Evolutionary conservation across 2,329 filamentous ascomycete species (phyloP).

Genomic region (Lecanicillium sp.): DNA sequence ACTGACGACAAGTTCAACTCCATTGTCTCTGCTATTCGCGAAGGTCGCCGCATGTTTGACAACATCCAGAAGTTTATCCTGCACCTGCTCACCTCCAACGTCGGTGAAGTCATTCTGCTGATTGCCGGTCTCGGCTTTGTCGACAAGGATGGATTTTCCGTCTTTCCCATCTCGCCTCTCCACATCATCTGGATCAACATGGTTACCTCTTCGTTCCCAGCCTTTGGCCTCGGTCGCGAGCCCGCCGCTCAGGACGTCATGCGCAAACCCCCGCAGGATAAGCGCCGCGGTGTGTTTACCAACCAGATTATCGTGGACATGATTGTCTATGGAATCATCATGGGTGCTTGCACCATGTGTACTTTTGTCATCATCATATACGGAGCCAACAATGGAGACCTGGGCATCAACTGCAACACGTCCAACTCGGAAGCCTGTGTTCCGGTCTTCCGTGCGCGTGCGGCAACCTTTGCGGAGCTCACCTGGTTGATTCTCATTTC

Average conservation of each 20-base stretch:
- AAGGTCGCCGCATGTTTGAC: constrained; percentile 79
- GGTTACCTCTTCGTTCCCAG: constrained; percentile 80
- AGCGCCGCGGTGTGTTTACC: constrained; percentile 65
- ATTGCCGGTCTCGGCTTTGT: constrained; percentile 79
- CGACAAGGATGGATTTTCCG: constrained; percentile 63
- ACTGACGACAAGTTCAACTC: constrained; percentile 86
- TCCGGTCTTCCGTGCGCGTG: constrained; percentile 62
- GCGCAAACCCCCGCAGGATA: constrained; percentile 69
- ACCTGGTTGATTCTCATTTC: constrained; percentile 70
- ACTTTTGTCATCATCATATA: constrained; percentile 62
- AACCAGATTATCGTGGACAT: constrained; percentile 73
- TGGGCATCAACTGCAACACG: constrained; percentile 60
- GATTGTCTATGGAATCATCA: constrained; percentile 71
- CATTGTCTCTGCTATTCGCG: constrained; percentile 75
- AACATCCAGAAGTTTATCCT: constrained; percentile 87
- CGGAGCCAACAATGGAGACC: constrained; percentile 47
- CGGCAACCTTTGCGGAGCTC: constrained; percentile 66
- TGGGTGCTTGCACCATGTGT: constrained; percentile 61
- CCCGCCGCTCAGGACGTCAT: constrained; percentile 70
- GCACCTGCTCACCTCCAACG: constrained; percentile 73
- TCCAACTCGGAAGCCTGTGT: constrained; percentile 48
- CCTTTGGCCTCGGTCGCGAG: constrained; percentile 83
- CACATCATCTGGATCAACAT: constrained; percentile 95
- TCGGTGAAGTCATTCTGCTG: constrained; percentile 75
- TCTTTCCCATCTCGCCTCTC: constrained; percentile 79